Base-by-base conservation (phyloP, 306 rosid species). In the Cucurbita argyrosperma region DNA sequence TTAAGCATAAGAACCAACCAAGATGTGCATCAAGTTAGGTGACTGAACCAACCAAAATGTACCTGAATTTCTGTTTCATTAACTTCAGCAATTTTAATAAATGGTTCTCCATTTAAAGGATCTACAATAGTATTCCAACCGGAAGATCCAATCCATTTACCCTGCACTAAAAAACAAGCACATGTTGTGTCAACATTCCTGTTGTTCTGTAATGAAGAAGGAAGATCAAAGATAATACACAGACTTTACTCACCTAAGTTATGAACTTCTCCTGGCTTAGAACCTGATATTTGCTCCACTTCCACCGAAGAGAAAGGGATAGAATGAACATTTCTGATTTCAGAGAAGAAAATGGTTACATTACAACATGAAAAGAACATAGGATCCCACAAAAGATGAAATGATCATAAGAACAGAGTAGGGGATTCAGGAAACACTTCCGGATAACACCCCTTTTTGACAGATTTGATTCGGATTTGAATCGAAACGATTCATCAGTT, bases 71-170 rank as follows among this genome's bases (percentile, higher is more conserved):
- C 91, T 37, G 82, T 61, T 89, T 88, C 98, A 77, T 88, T 91
- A 61, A 94, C 86, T n/a, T 94, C 98, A 1, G 95, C 90, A 79
- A 91, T 83, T 85, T 82, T 90, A 75, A 94, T 94, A 80, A 94
- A 94, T 46, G 97, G 86, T 16, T 94, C 98, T 79, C 98, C 98
- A 75, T 94, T 94, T 76, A 94, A 83, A 61, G 98, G 98, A 83
- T 94, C 98, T 81, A 88, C 46, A 67, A 94, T 8, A 9, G 92
- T 89, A 64, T 79, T 91, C 92, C 85, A 85, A 74, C 75, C 77
- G 19, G 89, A 76, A 59, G 97, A 80, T 77, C 83, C 81, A 38
- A 77, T 75, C 98, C 98, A 94, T 85, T 90, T 90, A 77, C 98
- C 98, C 83, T 90, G 90, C 84, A 94, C 98, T 94, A 82, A 82